A percentile compares a stretch with the other conserved stretches of the same genome.
phyloP scores from a whole-genome alignment of 345 rosid species.

The Euphorbia peplus region DNA sequence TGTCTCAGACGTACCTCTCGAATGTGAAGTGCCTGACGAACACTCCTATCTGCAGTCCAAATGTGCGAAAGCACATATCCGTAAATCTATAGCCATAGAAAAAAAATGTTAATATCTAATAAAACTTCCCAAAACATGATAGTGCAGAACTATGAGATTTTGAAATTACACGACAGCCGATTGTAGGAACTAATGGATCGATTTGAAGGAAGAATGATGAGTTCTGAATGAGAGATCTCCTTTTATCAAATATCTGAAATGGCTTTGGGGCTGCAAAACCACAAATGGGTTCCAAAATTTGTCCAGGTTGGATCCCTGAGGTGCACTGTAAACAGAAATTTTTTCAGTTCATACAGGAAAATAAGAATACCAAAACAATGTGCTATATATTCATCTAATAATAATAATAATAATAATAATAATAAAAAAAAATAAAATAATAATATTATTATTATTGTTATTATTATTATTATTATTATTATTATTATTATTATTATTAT shows the following conservation, averaged over 20 bases:
- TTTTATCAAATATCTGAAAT: constrained; percentile 14
- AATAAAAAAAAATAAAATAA: no score
- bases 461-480: no score
- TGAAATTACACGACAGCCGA: constrained; percentile 40
- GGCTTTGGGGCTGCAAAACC: constrained; percentile 34
- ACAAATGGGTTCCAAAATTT: constrained; percentile 42
- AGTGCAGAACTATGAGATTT: neutral
- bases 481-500: no score
- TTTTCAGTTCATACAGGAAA: neutral
- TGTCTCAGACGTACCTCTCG: constrained; percentile 16
- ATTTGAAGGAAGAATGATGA: constrained; percentile 6
- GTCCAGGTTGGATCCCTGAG: constrained; percentile 11
- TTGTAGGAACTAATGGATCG: constrained; percentile 19
- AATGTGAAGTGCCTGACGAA: constrained; percentile 21
- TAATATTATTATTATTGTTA: no score
- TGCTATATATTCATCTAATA: no score
- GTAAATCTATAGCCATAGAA: constrained; percentile 7
- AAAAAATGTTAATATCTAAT: no score
- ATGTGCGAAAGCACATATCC: constrained; percentile 12
- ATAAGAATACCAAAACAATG: neutral
- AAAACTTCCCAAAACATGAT: no score
- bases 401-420: no score
- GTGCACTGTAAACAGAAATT: constrained; percentile 28
- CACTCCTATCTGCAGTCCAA: constrained; percentile 12
- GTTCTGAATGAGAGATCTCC: constrained; percentile 32